Evolutionary conservation across 768 basidiomycete genomes (phyloP), one percentile per base, ranked within the genome.

Genomic region (Leccinum fibrillosum): DNA sequence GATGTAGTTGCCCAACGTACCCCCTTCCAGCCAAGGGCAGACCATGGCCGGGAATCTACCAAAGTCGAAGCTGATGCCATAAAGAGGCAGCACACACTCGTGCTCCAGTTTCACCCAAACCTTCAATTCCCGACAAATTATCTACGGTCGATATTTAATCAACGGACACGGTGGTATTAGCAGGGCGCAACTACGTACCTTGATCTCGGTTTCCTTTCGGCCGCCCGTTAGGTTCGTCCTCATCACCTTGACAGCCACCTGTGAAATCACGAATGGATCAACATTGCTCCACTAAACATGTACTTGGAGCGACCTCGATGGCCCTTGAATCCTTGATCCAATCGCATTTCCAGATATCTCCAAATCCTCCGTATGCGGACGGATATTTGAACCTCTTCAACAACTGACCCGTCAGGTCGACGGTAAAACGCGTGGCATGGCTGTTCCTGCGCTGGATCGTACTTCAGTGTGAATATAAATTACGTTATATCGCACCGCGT

Each of bases 1-100:
- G 12, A 75, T 63, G 56, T 70, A 66, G 37, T 47, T 59, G 4
- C 58, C 65, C 5, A 74, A 52, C 3, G 63, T 63, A 23, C 74
- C 74, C 8, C 67, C 67, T 52, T 70, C 70, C 8, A 72, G 25
- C 73, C 74, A 75, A 4, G 72, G 73, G 47, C 69, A 72, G 45
- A 75, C 72, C 70, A 75, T 66, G 5, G 73, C 70, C 5, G 63
- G 63, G 32, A 71, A 64, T 42, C 49, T 57, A 21, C 74, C 72
- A 48, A 75, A 75, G 23, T 67, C 71, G 4, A 59, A 56, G 11
- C 56, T 67, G 48, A 69, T 60, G 3, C 73, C 73, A 56, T 63
- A 68, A 3, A 75, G 59, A 25, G 67, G 69, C 11, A 73, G 26
- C 9, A 75, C 58, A 50, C 66, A 62, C 3, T 64, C 58, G 32